Evolutionary conservation across 1,284 basidiomycete species (phyloP).

Genomic region (Ustilago xerochloae): DNA sequence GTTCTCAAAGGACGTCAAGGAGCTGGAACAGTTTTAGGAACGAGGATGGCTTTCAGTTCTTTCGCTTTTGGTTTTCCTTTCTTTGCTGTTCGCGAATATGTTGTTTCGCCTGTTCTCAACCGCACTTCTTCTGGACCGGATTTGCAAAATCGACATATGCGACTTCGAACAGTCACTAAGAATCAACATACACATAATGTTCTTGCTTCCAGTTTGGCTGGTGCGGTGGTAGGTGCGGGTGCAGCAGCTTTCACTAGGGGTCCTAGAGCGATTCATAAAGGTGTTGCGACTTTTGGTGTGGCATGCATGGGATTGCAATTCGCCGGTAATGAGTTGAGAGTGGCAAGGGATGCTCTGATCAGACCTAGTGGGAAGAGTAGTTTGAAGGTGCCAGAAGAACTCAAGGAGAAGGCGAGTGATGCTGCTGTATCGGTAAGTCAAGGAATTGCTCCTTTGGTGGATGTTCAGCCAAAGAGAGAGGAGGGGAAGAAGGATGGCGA

Average conservation of each 20-base stretch:
- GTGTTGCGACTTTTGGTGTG: conserved; percentile 35
- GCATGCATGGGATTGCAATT: conserved; percentile 39
- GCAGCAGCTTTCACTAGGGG: conserved; percentile 24
- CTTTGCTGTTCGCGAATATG: conserved; percentile 47
- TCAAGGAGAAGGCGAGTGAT: neutral
- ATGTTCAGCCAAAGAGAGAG: conserved; percentile 3
- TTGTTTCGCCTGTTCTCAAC: conserved; percentile 33
- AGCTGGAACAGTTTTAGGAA: conserved; percentile 33
- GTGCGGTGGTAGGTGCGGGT: conserved; percentile 39
- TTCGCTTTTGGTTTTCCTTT: conserved; percentile 50
- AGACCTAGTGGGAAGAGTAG: neutral
- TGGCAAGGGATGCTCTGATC: conserved; percentile 26
- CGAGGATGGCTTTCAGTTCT: conserved; percentile 32
- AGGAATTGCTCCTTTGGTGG: conserved; percentile 7
- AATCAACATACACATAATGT: conserved; percentile 41
- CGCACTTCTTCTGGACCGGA: conserved; percentile 38
- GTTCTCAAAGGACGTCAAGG: conserved; percentile 35
- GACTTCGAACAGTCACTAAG: conserved; percentile 7
- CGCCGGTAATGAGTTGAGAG: conserved; percentile 40
- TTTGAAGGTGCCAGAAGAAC: neutral
- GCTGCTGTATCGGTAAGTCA: conserved; percentile 7
- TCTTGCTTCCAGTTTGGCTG: conserved; percentile 30
- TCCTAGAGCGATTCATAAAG: conserved; percentile 20
- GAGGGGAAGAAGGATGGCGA: neutral
- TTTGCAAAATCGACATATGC: conserved; percentile 27